phyloP scores from a whole-genome alignment of 2,329 filamentous ascomycete genomes.

The Colletotrichum zoysiae region DNA sequence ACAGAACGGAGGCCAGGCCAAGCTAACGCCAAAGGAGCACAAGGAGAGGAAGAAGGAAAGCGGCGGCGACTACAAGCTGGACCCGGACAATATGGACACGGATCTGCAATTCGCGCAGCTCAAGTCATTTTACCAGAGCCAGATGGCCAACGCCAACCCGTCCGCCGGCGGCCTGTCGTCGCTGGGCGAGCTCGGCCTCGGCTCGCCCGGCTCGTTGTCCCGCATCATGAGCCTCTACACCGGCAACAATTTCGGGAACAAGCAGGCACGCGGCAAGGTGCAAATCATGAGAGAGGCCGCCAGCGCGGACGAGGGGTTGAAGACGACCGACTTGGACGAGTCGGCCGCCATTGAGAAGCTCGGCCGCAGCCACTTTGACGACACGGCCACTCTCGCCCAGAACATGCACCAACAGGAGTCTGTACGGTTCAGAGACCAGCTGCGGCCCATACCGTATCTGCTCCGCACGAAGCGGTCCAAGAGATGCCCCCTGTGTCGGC shows the following conservation, averaged over 20 bases:
- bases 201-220: slow-evolving; percentile 84
- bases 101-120: slow-evolving; percentile 82
- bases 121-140: slow-evolving; percentile 83
- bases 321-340: slow-evolving; percentile 72
- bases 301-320: slow-evolving; percentile 77
- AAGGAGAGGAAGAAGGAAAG: slow-evolving; percentile 65
- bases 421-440: slow-evolving; percentile 75
- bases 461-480: slow-evolving; percentile 94
- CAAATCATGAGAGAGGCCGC: slow-evolving; percentile 81
- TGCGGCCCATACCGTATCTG: slow-evolving; percentile 85
- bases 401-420: slow-evolving; percentile 63
- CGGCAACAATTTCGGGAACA: slow-evolving; percentile 72
- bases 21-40: slow-evolving; percentile 64
- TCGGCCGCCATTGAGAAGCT: slow-evolving; percentile 71
- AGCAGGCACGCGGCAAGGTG: slow-evolving; percentile 74
- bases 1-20: slow-evolving; percentile 69
- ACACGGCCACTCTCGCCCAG: slow-evolving; percentile 66
- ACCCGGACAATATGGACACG: slow-evolving; percentile 65
- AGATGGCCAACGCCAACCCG: slow-evolving; percentile 74
- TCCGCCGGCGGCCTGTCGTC: slow-evolving; percentile 62
- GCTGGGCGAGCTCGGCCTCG: slow-evolving; percentile 68
- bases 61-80: slow-evolving; percentile 58
- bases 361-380: slow-evolving; percentile 71
- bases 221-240: slow-evolving; percentile 95
- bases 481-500: slow-evolving; percentile 90